Percentiles rank a stretch among this genome's conserved stretches.
Evolutionary conservation across 441 rosid species (phyloP).

Genomic region (Sinapis alba): DNA sequence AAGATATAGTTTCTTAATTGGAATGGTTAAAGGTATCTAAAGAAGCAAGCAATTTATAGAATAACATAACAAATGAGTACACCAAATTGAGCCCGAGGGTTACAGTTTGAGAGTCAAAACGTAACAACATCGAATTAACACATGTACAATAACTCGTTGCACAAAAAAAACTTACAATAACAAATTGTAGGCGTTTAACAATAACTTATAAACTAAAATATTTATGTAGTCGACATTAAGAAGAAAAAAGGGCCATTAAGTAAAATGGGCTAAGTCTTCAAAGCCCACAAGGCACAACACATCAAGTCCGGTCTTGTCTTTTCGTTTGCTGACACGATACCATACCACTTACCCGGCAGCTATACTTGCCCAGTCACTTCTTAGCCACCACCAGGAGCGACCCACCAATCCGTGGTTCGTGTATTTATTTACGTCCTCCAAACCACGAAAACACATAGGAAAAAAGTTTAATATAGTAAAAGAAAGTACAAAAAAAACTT

Average conservation of each 20-base stretch:
- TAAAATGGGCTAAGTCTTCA: background rate
- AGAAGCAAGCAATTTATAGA: background rate
- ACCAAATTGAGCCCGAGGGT: background rate
- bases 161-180: background rate
- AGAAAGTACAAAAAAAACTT: background rate
- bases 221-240: background rate
- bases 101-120: background rate
- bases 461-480: background rate
- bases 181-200: too few species aligned
- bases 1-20: background rate
- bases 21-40: background rate
- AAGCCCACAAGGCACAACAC: background rate
- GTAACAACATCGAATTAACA: background rate
- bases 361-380: conserved; percentile 15
- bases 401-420: conserved; percentile 19
- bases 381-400: background rate
- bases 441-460: background rate
- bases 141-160: background rate
- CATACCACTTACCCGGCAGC: conserved; percentile 31
- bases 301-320: background rate
- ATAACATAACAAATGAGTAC: background rate
- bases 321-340: background rate
- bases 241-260: background rate
- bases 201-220: background rate
- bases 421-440: background rate